Base-by-base conservation (phyloP, 352 stramenopile genomes). In the Pythium scleroteichum region DNA sequence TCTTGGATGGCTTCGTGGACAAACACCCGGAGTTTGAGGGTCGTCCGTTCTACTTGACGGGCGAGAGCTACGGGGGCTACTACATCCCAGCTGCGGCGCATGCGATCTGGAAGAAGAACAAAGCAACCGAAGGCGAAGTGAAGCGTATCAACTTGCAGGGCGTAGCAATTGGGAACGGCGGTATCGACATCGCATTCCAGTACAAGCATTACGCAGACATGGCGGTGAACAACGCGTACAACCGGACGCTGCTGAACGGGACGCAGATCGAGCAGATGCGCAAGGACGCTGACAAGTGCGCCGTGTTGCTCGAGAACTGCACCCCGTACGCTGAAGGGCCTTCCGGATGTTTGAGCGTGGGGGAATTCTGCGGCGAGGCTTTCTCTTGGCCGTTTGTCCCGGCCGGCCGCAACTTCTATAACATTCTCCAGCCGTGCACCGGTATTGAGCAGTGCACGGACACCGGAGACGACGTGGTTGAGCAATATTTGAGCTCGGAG, bases 11-110 rank as follows among this genome's bases (percentile, higher is more conserved):
- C 14, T 74, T 71, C 38, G 35, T 76, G 14, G 50, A 59, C 27
- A 48, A 72, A 24, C 73, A 75, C 44, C 68, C 68, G n/a, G 41
- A 73, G 45, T 76, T 78, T 40, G 35, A 62, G 4, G 54, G 62
- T 6, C 68, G 68, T 14, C 41, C 48, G 8, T 65, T 75, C 27
- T 78, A 61, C 64, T 58, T 78, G 17, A 64, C 72, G 9, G 71
- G 71, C 17, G 70, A 78, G 48, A 73, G 62, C 46, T 78, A 78
- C 48, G 70, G 17, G 2, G 70, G 70, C 14, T 67, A 78, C 49
- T 78, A 73, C 49, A 63, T 73, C 16, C 71, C 71, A 20, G 64
- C 64, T 2, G 61, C 62, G 1, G 68, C 70, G 22, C 63, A 76
- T 26, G 20, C 29, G 9, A 59, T 78, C 8, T 71, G 55, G 53